phyloP scores from a whole-genome alignment of 352 stramenopile genomes.

The Thalassiosira exigua region DNA sequence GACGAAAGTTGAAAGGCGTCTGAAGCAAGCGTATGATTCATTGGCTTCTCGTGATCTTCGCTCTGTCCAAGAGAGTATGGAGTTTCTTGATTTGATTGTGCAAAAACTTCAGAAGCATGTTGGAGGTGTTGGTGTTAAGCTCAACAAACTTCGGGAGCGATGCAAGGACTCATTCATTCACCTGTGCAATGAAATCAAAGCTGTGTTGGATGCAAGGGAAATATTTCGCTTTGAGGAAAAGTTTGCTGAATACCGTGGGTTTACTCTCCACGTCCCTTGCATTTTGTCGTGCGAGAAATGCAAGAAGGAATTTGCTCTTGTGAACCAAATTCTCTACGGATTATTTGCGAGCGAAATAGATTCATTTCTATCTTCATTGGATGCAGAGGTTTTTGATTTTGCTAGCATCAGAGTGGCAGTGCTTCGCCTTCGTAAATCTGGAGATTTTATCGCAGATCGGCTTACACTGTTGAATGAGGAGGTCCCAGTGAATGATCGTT shows the following conservation, averaged over 20 bases:
- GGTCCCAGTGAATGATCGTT: slow-evolving; percentile 37
- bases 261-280: slow-evolving; percentile 49
- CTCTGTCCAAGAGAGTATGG: slow-evolving; percentile 52
- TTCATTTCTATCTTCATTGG: background rate
- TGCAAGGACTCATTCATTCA: slow-evolving; percentile 31
- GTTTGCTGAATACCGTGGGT: slow-evolving; percentile 62
- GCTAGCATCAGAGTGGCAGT: slow-evolving; percentile 45
- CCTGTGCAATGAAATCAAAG: slow-evolving; percentile 39
- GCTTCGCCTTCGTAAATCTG: slow-evolving; percentile 37
- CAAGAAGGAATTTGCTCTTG: slow-evolving; percentile 43
- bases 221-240: slow-evolving; percentile 57
- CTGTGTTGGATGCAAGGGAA: slow-evolving; percentile 31
- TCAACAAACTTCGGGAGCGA: slow-evolving; percentile 19
- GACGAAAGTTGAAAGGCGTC: slow-evolving; percentile 22
- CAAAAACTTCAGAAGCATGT: slow-evolving; percentile 51
- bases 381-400: slow-evolving; percentile 53
- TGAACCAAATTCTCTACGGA: slow-evolving; percentile 62
- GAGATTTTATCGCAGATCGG: slow-evolving; percentile 60
- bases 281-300: slow-evolving; percentile 22
- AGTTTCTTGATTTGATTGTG: slow-evolving; percentile 53
- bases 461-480: slow-evolving; percentile 66
- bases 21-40: slow-evolving; percentile 18
- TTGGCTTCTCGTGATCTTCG: slow-evolving; percentile 49
- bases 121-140: background rate
- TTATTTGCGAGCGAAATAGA: slow-evolving; percentile 32